phyloP scores from a whole-genome alignment of 148 eudicot genomes.

The Vaccinium corymbosum region DNA sequence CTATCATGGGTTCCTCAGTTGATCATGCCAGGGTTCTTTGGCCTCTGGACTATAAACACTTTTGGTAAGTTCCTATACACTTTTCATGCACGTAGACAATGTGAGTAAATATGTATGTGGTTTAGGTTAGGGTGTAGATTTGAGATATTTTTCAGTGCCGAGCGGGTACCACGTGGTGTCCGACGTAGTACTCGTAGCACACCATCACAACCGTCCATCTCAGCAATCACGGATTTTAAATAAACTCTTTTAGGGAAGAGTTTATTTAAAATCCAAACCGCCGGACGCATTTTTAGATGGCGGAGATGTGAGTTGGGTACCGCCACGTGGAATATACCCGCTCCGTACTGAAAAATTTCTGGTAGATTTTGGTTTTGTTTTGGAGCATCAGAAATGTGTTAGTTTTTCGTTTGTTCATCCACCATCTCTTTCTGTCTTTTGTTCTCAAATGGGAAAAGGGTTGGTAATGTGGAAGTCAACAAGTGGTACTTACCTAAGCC shows the following conservation, averaged over 20 bases:
- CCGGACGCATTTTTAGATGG: too few relatives aligned
- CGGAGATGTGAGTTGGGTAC: too few relatives aligned
- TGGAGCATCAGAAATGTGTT: neutral
- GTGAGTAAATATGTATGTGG: neutral
- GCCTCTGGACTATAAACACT: constrained; percentile 48
- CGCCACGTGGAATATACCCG: too few relatives aligned
- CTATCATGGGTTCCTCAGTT: constrained; percentile 41
- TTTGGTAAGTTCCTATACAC: constrained; percentile 48
- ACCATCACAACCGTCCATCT: too few relatives aligned
- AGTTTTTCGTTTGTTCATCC: neutral
- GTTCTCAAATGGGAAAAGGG: neutral
- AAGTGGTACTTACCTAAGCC: neutral
- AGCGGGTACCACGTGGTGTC: too few relatives aligned
- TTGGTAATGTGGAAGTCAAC: neutral
- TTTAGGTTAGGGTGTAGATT: neutral
- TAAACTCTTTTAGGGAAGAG: too few relatives aligned
- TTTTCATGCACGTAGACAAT: neutral
- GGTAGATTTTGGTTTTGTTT: too few relatives aligned
- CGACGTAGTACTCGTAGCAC: too few relatives aligned
- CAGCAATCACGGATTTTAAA: too few relatives aligned
- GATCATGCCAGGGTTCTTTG: constrained; percentile 60
- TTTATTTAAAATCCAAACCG: too few relatives aligned
- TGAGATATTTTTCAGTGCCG: neutral
- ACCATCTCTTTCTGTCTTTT: neutral
- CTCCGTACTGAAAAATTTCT: too few relatives aligned